Conservation (phyloP, 169 alveolate genomes). For the Neospora caninum region DNA sequence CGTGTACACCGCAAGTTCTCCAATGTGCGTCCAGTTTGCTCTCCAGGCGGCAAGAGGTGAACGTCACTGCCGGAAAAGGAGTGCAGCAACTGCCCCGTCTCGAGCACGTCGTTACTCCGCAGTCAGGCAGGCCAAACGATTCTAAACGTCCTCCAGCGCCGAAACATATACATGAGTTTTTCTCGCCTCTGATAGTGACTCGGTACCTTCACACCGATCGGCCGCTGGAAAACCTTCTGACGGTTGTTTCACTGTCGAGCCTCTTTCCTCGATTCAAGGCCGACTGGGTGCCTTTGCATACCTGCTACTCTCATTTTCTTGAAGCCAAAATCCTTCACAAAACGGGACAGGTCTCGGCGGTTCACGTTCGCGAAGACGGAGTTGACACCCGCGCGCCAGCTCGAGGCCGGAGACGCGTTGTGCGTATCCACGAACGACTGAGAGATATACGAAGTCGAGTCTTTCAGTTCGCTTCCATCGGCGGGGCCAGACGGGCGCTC, state of each 20-base stretch:
- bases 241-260: too few relatives aligned
- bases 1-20: neutral
- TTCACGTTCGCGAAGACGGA: slow-evolving; percentile 8
- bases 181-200: too few relatives aligned
- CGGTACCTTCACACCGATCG: too few relatives aligned
- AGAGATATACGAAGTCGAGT: neutral
- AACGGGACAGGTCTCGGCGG: neutral
- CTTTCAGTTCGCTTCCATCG: neutral
- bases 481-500: neutral
- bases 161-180: too few relatives aligned
- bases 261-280: too few relatives aligned
- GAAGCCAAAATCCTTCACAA: slow-evolving; percentile 43
- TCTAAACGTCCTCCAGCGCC: too few relatives aligned
- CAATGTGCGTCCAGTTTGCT: neutral
- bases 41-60: too few relatives aligned
- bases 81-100: too few relatives aligned
- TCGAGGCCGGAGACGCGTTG: neutral
- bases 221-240: too few relatives aligned
- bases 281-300: neutral
- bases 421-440: slow-evolving; percentile 38
- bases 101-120: too few relatives aligned
- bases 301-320: neutral
- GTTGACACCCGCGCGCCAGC: slow-evolving; percentile 44
- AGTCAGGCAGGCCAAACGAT: too few relatives aligned
- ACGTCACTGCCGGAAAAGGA: neutral